Evolutionary conservation across 306 rosid genomes (phyloP).

Genomic region (Begonia masoniana): DNA sequence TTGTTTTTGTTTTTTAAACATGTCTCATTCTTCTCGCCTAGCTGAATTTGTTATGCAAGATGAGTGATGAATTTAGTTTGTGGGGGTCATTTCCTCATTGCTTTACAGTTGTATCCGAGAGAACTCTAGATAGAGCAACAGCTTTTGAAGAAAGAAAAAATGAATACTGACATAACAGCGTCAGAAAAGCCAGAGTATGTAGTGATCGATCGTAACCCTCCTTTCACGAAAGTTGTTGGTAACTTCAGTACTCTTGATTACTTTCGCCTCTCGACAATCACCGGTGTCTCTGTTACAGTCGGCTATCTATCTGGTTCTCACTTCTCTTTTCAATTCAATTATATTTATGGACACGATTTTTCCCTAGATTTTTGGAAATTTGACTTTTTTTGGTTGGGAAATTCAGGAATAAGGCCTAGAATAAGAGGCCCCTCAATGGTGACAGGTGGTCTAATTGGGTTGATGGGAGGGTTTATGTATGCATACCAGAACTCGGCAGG

Average conservation of each 20-base stretch:
- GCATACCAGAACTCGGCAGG: conserved; percentile 93
- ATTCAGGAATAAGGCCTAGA: conserved; percentile 85
- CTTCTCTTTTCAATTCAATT: too few species aligned
- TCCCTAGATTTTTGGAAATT: not conserved
- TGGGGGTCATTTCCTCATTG: too few species aligned
- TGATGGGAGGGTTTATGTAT: conserved; percentile 94
- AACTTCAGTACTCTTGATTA: conserved; percentile 78
- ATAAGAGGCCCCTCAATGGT: conserved; percentile 93
- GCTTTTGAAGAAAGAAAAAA: conserved; percentile 12
- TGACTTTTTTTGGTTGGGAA: not conserved
- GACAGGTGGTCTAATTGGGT: conserved; percentile 81
- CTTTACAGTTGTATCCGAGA: too few species aligned
- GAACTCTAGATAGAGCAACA: not conserved
- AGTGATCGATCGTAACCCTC: conserved; percentile 89
- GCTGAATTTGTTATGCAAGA: too few species aligned
- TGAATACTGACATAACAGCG: conserved; percentile 92
- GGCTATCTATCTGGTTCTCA: conserved; percentile 74
- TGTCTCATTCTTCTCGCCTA: too few species aligned
- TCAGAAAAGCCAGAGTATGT: conserved; percentile 80
- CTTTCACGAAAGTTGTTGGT: conserved; percentile 73
- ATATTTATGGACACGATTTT: not conserved
- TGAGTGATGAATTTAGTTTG: too few species aligned
- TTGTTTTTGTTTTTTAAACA: too few species aligned
- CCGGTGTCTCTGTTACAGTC: conserved; percentile 92
- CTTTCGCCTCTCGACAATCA: conserved; percentile 70